These are phyloP conservation scores for Ustilago curta DNA, from an alignment of 1,284 basidiomycete genomes.

Conservation along the genomic window DNA sequence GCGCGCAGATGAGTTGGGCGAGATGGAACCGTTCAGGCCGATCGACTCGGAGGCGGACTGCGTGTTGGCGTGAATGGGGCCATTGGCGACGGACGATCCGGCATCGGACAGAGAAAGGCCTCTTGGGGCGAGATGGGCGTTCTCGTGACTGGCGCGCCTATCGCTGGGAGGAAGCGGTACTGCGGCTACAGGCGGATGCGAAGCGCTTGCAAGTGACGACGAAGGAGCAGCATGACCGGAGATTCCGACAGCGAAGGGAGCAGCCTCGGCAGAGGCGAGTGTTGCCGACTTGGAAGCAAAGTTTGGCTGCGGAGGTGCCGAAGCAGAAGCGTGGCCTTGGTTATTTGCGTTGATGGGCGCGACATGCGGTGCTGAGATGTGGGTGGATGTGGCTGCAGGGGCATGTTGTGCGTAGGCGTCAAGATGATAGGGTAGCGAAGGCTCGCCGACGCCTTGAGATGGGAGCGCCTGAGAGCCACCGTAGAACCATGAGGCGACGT, in stretches of 20 bases:
- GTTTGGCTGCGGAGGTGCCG: conserved; percentile 2
- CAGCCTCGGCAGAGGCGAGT: conserved; percentile 12
- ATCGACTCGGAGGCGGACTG: conserved; percentile 22
- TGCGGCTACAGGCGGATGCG: conserved; percentile 6
- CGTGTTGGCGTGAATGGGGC: conserved; percentile 9
- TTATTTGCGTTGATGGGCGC: conserved; percentile 6
- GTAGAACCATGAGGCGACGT: conserved; percentile 35
- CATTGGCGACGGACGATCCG: conserved; percentile 1
- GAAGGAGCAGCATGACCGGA: conserved; percentile 4
- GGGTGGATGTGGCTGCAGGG: conserved; percentile 5
- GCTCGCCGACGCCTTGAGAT: background rate
- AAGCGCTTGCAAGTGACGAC: background rate
- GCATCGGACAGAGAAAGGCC: conserved; percentile 13
- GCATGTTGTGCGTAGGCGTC: conserved; percentile 22
- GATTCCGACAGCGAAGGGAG: conserved; percentile 14
- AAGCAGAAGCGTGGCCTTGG: conserved; percentile 1
- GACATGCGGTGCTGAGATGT: conserved; percentile 9
- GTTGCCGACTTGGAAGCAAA: conserved; percentile 3
- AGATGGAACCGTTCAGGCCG: conserved; percentile 26
- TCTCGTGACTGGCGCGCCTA: conserved; percentile 31
- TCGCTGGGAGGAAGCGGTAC: conserved; percentile 9
- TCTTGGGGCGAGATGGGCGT: background rate
- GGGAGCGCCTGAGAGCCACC: conserved; percentile 8
- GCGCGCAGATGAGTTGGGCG: conserved; percentile 33
- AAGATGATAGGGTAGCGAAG: conserved; percentile 19